These are phyloP conservation scores for Glebionis coronaria DNA, from an alignment of 129 eudicot genomes.

Conservation along the genomic window DNA sequence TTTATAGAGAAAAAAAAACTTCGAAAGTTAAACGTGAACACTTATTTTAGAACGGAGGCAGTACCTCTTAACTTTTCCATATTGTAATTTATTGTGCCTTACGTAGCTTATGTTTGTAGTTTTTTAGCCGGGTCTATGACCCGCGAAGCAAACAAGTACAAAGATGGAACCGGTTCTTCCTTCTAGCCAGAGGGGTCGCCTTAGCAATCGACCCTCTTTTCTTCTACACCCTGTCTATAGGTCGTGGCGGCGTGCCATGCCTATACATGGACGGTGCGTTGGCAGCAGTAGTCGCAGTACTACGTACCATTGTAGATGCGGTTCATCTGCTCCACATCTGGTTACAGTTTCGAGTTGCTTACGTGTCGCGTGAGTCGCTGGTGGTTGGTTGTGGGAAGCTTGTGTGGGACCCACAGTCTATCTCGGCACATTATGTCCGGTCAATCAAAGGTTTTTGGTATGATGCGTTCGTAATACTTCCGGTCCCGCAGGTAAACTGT, in stretches of 20 bases:
- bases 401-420: conserved; percentile 86
- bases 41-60: too few species aligned
- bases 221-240: conserved; percentile 82
- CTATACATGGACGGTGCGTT: conserved; percentile 78
- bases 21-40: too few species aligned
- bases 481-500: conserved; percentile 86
- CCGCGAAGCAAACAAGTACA: conserved; percentile 77
- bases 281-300: conserved; percentile 69
- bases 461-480: conserved; percentile 84
- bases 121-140: conserved; percentile 46
- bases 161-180: conserved; percentile 70
- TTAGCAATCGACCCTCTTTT: conserved; percentile 89
- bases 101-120: background rate
- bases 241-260: conserved; percentile 75
- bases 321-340: conserved; percentile 72
- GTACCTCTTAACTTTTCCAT: too few species aligned
- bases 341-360: conserved; percentile 88
- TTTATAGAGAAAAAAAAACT: too few species aligned
- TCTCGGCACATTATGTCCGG: conserved; percentile 67
- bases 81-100: too few species aligned
- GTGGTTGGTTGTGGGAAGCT: conserved; percentile 97
- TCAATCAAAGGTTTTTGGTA: conserved; percentile 91
- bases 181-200: conserved; percentile 84
- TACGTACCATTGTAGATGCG: conserved; percentile 72
- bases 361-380: conserved; percentile 92